Base-by-base conservation (phyloP, 2,329 filamentous ascomycete species). In the Ceratocystis huliohia region DNA sequence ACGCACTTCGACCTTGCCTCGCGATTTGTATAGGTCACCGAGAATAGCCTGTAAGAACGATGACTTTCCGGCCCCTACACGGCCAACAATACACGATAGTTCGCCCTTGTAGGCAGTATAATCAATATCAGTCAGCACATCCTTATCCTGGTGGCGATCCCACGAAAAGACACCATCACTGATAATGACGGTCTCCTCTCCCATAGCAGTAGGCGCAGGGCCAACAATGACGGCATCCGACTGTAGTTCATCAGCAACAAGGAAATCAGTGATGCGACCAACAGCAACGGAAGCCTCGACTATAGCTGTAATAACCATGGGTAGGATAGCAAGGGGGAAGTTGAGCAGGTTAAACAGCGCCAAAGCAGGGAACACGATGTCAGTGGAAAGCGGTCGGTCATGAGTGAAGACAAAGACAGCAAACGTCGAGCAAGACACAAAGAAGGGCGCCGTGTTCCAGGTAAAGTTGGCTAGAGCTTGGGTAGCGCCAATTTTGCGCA, bases 271-370 rank as follows among this genome's bases (percentile, higher is more conserved):
- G 70, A 99, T 80, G 72, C 94, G 89, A 33, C 84, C 84, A 25
- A 95, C 90, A 28, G 94, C 94, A 66, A 99, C 94, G n/a, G 85
- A 89, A 10, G 94, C 92, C 75, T 99, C 94, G 41, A 99, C 91
- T 69, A 99, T 90, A 5, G 93, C 88, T 0, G 92, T 96, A 71
- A 99, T 97, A 46, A 99, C 92, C 92, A 99, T 97, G 6, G 94
- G 94, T 37, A 99, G 80, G 46, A 99, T 87, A 1, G 94, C 88
- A 65, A 99, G 83, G 1, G 94, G 95, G 77, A 99, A 99, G 0
- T 92, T 95, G 61, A 99, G 83, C 33, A 99, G 81, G 74, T 99
- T 99, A 83, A 99, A 99, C 28, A 99, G 81, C 0, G 94, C 92
- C n/a, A 84, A 75, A 5, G 93, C 92, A 6, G 94, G 94, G 77